Percentiles rank a stretch among this genome's conserved stretches.
phyloP scores from a whole-genome alignment of 176 grass and related monocot species.

The Oropetium thomaeum region DNA sequence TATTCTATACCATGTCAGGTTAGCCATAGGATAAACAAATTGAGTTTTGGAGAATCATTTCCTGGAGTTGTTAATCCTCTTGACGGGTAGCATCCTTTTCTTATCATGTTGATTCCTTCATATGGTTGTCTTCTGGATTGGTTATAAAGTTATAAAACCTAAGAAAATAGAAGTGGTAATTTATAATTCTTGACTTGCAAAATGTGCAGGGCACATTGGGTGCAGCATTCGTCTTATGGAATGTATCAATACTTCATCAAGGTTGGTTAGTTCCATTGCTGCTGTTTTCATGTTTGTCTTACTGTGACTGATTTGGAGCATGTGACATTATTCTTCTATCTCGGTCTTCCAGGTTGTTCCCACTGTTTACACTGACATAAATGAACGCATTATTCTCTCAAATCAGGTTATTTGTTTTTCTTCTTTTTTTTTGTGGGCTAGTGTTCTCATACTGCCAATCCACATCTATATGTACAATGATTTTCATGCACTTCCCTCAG shows the following conservation, averaged over 20 bases:
- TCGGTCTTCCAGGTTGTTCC: conserved; percentile 79
- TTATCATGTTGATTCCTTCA: conserved; percentile 21
- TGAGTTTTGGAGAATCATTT: conserved; percentile 88
- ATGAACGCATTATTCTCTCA: conserved; percentile 78
- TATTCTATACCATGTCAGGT: conserved; percentile 49
- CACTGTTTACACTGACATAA: conserved; percentile 84
- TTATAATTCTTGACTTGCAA: conserved; percentile 29
- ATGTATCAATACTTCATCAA: conserved; percentile 99
- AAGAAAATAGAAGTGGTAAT: neutral
- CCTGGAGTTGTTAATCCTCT: conserved; percentile 95
- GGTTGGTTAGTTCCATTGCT: conserved; percentile 48
- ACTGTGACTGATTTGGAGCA: neutral
- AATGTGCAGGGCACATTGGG: conserved; percentile 66
- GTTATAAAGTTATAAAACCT: neutral
- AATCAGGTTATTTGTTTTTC: conserved; percentile 67
- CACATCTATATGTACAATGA: neutral
- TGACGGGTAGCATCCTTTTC: conserved; percentile 64
- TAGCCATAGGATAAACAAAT: conserved; percentile 87
- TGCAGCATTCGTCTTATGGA: conserved; percentile 78
- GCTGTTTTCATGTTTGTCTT: neutral
- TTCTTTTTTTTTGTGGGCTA: conserved; percentile 22
- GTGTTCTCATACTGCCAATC: neutral
- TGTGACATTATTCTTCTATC: neutral
- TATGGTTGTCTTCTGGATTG: neutral
- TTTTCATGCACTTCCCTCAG: conserved; percentile 18